Conservation (phyloP, 176 grass and related monocot genomes). For the Zizania latifolia region DNA sequence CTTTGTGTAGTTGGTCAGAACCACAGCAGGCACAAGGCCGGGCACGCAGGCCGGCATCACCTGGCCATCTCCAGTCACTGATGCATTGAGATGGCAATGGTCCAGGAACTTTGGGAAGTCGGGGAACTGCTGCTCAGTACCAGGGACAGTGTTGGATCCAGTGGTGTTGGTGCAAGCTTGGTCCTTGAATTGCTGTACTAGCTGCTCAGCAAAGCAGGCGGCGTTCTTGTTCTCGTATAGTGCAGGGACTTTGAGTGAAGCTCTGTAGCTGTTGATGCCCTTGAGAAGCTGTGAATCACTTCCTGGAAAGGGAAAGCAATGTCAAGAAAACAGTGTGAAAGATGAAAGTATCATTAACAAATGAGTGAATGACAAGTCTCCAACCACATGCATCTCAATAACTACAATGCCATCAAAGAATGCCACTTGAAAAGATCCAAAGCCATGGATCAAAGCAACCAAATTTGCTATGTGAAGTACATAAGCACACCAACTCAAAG, state of each 20-base stretch:
- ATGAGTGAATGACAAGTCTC: neutral
- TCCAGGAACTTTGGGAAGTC: conserved; percentile 64
- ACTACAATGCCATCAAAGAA: no score
- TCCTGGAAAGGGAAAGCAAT: conserved; percentile 23
- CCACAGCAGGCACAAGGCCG: conserved; percentile 39
- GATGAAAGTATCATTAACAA: no score
- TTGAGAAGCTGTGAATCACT: conserved; percentile 61
- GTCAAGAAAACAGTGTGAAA: neutral
- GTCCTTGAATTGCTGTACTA: conserved; percentile 68
- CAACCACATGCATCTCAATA: neutral
- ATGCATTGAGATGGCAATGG: conserved; percentile 74
- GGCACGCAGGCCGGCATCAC: conserved; percentile 86
- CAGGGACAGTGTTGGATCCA: conserved; percentile 76
- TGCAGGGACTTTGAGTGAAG: conserved; percentile 59
- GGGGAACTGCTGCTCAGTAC: conserved; percentile 79
- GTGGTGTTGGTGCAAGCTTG: conserved; percentile 81
- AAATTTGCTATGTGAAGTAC: no score
- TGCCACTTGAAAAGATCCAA: neutral
- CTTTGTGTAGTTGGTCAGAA: conserved; percentile 90
- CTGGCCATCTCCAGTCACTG: conserved; percentile 62
- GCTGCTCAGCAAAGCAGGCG: conserved; percentile 73
- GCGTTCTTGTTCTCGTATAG: conserved; percentile 73
- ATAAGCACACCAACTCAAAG: neutral
- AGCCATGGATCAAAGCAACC: no score
- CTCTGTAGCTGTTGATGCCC: conserved; percentile 84